Evolutionary conservation across 106 monocot species (phyloP), one percentile per base, ranked within the genome.

Genomic region (Allium fistulosum): DNA sequence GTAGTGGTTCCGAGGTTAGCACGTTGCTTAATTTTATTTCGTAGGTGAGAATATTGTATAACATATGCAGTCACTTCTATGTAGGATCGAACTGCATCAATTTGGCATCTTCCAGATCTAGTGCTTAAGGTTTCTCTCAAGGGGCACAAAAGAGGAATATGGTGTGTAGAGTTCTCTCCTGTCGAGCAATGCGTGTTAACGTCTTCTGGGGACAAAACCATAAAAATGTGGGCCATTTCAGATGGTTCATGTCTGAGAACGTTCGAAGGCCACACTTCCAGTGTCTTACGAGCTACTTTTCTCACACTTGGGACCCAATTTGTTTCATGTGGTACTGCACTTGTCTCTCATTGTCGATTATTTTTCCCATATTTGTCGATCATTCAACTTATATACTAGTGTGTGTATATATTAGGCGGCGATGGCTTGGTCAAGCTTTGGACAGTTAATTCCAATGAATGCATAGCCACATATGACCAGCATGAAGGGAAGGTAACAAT

Each of bases 111-210:
- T 72, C 97, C 97, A 8, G 84, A 97, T 76, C 67, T 97, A 65
- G 78, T 84, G 49, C 75, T 71, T 49, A 59, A 66, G 28, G 72
- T 77, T 70, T 66, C 65, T 12, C 82, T 97, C 50, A 97, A 79
- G 76, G 97, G 97, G 12, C 97, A 97, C 65, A 97, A 92, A 68
- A 84, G 97, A 61, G 97, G 97, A 70, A 79, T 97, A 27, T 97
- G 92, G 92, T 92, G 86, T 65, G 97, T 97, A 2, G 97, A 92
- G 64, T 97, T 97, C 74, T 97, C 97, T 73, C 97, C 97, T 7
- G 89, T 97, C 4, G 97, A 97, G 66, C 84, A 88, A 75, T 88
- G 86, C 60, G 92, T 97, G 46, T 52, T 97, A 52, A 97, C 97
- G 47, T 89, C 97, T 26, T 97, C 97, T 68, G 97, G 97, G 61